Evolutionary conservation across 2,329 filamentous ascomycete species (phyloP), one percentile per base, ranked within the genome.

Genomic region (Colletotrichum echinochloae): DNA sequence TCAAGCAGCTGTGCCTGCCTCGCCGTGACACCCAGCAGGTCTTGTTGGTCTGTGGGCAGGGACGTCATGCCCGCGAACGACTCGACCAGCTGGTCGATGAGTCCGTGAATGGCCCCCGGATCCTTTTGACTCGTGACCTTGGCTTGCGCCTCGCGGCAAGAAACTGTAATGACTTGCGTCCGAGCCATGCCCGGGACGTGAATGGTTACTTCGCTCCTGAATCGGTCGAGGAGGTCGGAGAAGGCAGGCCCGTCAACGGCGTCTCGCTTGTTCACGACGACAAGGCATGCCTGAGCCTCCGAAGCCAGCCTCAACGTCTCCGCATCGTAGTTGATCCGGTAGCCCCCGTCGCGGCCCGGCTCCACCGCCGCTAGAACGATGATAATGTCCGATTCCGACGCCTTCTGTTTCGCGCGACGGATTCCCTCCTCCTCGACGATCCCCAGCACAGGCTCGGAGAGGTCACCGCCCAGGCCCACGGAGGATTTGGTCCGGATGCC

Each of bases 401-500:
- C 96, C 75, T 93, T 92, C 70, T 90, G 89, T 78, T 92, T 94
- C 9, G 96, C 96, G 60, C 96, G 87, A 60, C 92, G 89, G 77
- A 99, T 98, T 1, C 96, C 96, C 80, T 99, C 96, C 78, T 91
- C 85, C 78, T 99, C 96, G 33, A 99, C 87, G 12, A 87, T 84
- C 0, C 94, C 93, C 70, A 97, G 89, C 41, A 74, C 74, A 37
- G 46, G 65, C 60, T 70, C 74, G n/a, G 61, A 68, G 71, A 20
- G 65, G 65, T n/a, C 74, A 75, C 28, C 73, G 69, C 12, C 46
- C 68, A 28, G 14, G 8, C 39, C 44, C 1, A 18, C 37, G 72
- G 74, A 70, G 30, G 75, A 72, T 44, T 75, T 79, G 57, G 86
- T 88, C 60, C 94, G 87, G 74, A 99, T 89, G 1, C 96, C 96